phyloP scores from a whole-genome alignment of 2,329 filamentous ascomycete species.

The Lomentospora prolificans region DNA sequence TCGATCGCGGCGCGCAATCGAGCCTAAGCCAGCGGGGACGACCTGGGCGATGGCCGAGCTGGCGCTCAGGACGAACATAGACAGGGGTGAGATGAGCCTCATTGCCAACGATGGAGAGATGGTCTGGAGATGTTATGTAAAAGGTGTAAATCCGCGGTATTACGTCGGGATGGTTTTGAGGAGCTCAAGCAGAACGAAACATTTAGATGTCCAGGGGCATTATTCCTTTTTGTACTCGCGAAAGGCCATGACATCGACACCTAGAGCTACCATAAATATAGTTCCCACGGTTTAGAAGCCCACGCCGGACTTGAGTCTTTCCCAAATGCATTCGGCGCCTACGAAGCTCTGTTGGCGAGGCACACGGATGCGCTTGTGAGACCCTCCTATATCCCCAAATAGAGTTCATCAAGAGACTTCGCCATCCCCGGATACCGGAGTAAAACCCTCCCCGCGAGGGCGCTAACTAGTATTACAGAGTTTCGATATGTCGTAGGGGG shows the following conservation, averaged over 20 bases:
- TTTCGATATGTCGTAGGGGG: too few species aligned
- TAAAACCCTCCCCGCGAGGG: not conserved
- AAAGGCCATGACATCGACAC: not conserved
- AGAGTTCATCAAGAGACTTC: not conserved
- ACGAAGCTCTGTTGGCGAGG: not conserved
- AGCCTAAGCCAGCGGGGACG: not conserved
- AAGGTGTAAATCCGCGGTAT: not conserved
- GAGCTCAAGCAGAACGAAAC: not conserved
- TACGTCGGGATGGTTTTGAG: not conserved
- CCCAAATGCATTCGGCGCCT: not conserved
- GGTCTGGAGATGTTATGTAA: not conserved
- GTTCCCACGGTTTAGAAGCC: not conserved
- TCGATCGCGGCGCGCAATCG: not conserved
- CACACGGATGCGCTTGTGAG: not conserved
- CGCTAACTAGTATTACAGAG: too few species aligned
- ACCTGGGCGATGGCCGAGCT: not conserved
- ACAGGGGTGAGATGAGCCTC: not conserved
- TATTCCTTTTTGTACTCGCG: not conserved
- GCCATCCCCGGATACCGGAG: not conserved
- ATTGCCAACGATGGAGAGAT: not conserved
- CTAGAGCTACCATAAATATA: not conserved
- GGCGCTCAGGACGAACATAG: not conserved
- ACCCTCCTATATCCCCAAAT: not conserved
- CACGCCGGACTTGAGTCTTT: not conserved
- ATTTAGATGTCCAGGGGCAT: not conserved